These are phyloP conservation scores for Macaranga tanarius DNA, from an alignment of 441 rosid species.

Conservation along the genomic window DNA sequence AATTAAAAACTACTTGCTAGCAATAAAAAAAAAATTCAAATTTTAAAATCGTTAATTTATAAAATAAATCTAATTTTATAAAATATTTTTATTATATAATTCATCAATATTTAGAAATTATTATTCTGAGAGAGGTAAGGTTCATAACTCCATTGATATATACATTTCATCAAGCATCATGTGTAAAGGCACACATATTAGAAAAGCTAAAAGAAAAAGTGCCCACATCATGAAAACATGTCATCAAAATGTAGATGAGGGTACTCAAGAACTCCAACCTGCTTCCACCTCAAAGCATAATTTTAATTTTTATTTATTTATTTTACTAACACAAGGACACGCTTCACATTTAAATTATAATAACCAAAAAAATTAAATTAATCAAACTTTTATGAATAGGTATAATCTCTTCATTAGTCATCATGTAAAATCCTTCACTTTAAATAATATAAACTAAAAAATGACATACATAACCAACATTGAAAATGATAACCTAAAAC, in stretches of 20 bases:
- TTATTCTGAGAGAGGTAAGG: neutral
- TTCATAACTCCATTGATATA: neutral
- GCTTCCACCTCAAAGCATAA: conserved; percentile 6
- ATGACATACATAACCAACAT: conserved; percentile 8
- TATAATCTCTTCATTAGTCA: conserved; percentile 7
- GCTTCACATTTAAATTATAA: neutral
- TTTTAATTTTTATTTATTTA: neutral
- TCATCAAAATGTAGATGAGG: conserved; percentile 4
- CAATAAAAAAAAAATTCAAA: too few species aligned
- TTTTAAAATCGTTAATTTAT: too few species aligned
- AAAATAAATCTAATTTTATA: too few species aligned
- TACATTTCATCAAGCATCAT: conserved; percentile 21
- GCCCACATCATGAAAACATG: conserved; percentile 25
- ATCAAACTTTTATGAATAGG: neutral
- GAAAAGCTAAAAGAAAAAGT: conserved; percentile 30
- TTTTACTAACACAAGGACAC: neutral
- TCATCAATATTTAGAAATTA: too few species aligned
- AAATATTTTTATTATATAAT: too few species aligned
- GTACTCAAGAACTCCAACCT: neutral
- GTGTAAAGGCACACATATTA: conserved; percentile 22
- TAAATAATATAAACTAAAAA: neutral
- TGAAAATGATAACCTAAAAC: conserved; percentile 9
- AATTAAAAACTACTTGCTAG: too few species aligned
- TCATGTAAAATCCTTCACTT: neutral
- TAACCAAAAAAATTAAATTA: neutral